Percentiles rank a stretch among this genome's conserved stretches.
Evolutionary conservation across 2,329 filamentous ascomycete species (phyloP).

Genomic region (Metarhizium rileyi): DNA sequence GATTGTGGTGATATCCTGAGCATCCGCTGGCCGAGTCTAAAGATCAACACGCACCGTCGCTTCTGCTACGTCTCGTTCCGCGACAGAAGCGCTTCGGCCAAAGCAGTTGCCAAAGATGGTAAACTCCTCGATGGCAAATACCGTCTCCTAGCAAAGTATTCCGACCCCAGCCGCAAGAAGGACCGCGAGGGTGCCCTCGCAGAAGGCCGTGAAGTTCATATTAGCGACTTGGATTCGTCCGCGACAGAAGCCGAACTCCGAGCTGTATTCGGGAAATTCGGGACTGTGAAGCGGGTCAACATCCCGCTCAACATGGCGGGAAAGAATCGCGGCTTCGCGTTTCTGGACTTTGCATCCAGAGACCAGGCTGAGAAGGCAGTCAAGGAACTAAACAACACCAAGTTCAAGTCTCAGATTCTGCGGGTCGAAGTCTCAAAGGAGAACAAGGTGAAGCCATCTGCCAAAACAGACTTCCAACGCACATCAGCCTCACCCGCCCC

Average conservation of each 20-base stretch:
- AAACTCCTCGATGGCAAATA: conserved; percentile 57
- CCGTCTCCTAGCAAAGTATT: conserved; percentile 69
- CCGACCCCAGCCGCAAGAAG: conserved; percentile 71
- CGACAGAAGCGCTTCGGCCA: conserved; percentile 54
- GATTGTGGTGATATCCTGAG: conserved; percentile 74
- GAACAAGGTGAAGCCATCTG: conserved; percentile 45
- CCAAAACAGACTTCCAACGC: conserved; percentile 29
- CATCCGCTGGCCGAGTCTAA: conserved; percentile 83
- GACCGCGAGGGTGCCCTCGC: conserved; percentile 67
- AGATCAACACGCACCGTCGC: conserved; percentile 76
- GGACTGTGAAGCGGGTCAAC: conserved; percentile 62
- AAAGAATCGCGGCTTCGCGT: conserved; percentile 67
- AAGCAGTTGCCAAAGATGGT: conserved; percentile 65
- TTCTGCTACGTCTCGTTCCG: conserved; percentile 96
- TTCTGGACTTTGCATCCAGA: conserved; percentile 64
- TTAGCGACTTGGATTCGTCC: conserved; percentile 57
- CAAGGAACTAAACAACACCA: conserved; percentile 58
- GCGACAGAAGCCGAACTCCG: conserved; percentile 59
- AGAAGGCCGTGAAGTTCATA: conserved; percentile 80
- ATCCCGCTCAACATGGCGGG: conserved; percentile 60
- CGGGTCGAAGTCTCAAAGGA: conserved; percentile 52
- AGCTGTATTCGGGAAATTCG: conserved; percentile 64
- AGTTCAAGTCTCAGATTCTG: conserved; percentile 58
- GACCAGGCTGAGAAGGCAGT: conserved; percentile 59
- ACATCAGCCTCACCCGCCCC: conserved; percentile 23